Conservation (phyloP, 768 basidiomycete species). For the Agaricus bisporus region DNA sequence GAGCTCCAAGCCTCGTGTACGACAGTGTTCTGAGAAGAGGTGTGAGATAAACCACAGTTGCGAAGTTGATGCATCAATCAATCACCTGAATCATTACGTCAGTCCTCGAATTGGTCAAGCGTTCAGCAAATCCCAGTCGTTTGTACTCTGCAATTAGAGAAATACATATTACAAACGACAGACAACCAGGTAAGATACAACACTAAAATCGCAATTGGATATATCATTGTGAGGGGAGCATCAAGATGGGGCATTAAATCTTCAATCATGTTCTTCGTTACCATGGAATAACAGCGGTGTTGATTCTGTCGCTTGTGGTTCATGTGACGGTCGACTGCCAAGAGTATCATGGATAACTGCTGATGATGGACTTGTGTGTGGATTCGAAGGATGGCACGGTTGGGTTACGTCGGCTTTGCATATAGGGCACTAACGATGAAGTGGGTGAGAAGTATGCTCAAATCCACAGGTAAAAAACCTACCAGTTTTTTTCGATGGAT, state of each 20-base stretch:
- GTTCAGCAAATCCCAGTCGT: background rate
- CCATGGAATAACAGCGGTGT: constrained; percentile 30
- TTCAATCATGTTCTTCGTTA: constrained; percentile 14
- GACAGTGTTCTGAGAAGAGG: background rate
- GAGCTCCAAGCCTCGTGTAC: constrained; percentile 1
- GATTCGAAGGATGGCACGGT: constrained; percentile 26
- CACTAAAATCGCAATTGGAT: background rate
- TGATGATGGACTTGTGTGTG: constrained; percentile 10
- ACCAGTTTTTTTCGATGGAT: constrained; percentile 91
- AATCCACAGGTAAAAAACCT: constrained; percentile 20
- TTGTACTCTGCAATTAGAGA: background rate
- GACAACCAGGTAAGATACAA: constrained; percentile 1
- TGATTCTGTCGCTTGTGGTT: constrained; percentile 24
- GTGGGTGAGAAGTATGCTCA: constrained; percentile 3
- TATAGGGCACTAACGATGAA: constrained; percentile 65
- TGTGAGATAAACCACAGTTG: background rate
- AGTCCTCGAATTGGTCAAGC: background rate
- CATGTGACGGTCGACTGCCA: background rate
- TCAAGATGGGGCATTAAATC: background rate
- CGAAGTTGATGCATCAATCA: constrained; percentile 1
- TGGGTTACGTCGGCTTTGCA: constrained; percentile 92
- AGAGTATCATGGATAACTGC: constrained; percentile 11
- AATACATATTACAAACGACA: constrained; percentile 9
- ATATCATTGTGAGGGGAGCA: background rate
- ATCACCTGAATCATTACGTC: background rate